A percentile compares a stretch with the other conserved stretches of the same genome.
These are phyloP conservation scores for Dioscorea dumetorum DNA, from an alignment of 106 monocot genomes.

Conservation along the genomic window DNA sequence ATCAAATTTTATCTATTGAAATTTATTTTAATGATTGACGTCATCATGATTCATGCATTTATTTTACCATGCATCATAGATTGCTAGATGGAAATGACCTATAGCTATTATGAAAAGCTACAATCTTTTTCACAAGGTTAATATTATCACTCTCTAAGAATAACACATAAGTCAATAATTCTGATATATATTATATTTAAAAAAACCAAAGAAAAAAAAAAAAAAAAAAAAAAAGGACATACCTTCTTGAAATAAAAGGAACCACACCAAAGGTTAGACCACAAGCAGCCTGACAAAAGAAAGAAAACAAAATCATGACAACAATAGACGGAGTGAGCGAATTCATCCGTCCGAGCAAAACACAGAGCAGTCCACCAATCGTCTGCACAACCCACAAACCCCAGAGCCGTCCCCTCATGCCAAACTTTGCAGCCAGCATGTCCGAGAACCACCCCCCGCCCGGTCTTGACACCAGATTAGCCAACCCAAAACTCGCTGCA, in stretches of 20 bases:
- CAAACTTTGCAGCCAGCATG: slow-evolving; percentile 28
- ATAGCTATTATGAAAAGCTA: too few species aligned
- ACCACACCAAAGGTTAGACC: slow-evolving; percentile 83
- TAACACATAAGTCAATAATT: too few species aligned
- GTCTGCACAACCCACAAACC: slow-evolving; percentile 69
- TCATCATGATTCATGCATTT: too few species aligned
- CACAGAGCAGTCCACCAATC: slow-evolving; percentile 61
- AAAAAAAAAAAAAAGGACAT: too few species aligned
- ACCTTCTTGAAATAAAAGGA: slow-evolving; percentile 84
- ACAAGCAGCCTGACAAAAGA: slow-evolving; percentile 82
- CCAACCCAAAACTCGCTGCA: slow-evolving; percentile 84
- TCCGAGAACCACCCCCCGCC: slow-evolving; percentile 80
- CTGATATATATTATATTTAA: too few species aligned
- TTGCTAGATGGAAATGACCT: too few species aligned
- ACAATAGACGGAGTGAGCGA: slow-evolving; percentile 31
- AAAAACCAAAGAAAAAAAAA: too few species aligned
- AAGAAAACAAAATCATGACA: slow-evolving; percentile 79
- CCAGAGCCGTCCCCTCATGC: slow-evolving; percentile 95
- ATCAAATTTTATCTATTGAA: too few species aligned
- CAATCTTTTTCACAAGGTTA: too few species aligned
- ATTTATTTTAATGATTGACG: too few species aligned
- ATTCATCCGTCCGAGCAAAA: slow-evolving; percentile 37
- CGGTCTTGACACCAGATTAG: slow-evolving; percentile 67
- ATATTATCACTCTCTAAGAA: too few species aligned
- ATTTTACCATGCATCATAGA: too few species aligned